Evolutionary conservation across 148 eudicot genomes (phyloP).

Genomic region (Persicaria maculosa): DNA sequence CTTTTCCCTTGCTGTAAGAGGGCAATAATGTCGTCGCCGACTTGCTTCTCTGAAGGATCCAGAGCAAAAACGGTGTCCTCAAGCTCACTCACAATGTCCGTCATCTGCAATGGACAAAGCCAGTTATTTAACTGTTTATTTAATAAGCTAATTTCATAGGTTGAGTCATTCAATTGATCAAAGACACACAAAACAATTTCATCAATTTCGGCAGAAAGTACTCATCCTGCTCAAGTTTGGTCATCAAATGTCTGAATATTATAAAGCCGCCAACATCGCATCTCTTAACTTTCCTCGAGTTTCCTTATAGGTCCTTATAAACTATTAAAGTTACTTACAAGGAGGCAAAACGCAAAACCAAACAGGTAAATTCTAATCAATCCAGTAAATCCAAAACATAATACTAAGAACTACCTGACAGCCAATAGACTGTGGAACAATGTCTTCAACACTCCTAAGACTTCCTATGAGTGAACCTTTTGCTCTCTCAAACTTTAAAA

Average conservation of each 20-base stretch:
- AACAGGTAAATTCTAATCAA: no score
- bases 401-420: slow-evolving; percentile 62
- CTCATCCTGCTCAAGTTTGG: no score
- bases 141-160: not conserved
- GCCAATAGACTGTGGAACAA: slow-evolving; percentile 80
- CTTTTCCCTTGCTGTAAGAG: slow-evolving; percentile 84
- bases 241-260: not conserved
- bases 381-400: not conserved
- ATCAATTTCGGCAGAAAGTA: not conserved
- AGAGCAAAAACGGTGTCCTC: slow-evolving; percentile 61
- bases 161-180: not conserved
- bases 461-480: slow-evolving; percentile 75
- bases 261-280: not conserved
- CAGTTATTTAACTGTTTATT: not conserved
- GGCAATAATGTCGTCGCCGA: slow-evolving; percentile 79
- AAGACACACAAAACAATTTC: not conserved
- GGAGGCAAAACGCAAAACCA: no score
- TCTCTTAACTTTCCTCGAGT: not conserved
- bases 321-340: no score
- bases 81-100: slow-evolving; percentile 57
- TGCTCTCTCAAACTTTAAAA: slow-evolving; percentile 83
- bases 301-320: no score
- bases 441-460: slow-evolving; percentile 77
- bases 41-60: slow-evolving; percentile 77
- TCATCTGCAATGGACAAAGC: slow-evolving; percentile 40